Evolutionary conservation across 352 stramenopile genomes (phyloP), one percentile per base, ranked within the genome.

Genomic region (Phytophthora meadii): DNA sequence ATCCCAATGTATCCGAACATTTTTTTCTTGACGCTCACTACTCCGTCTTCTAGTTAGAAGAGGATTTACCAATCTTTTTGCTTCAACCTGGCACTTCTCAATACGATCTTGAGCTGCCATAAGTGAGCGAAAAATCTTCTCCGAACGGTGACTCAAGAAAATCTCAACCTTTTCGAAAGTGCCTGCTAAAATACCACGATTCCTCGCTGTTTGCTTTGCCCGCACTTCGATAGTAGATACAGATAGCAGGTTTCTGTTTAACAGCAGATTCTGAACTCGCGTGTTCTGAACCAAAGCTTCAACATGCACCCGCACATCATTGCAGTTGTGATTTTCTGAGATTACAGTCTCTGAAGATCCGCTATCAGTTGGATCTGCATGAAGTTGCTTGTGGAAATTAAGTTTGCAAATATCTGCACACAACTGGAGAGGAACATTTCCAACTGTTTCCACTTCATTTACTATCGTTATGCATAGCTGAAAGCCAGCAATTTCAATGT

Each of bases 401-500:
- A 70, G 4, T 15, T 61, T 51, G 8, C 44, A 51, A 45, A 76
- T 32, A 30, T 64, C 42, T 15, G 62, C 56, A 10, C 36, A 57
- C 24, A 69, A 61, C 34, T 70, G 62, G 11, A 76, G 19, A 28
- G 62, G 51, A 46, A 76, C 42, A 42, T 5, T 39, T 1, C 56
- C 56, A 1, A 68, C 10, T 24, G 19, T 42, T 11, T 72, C 55
- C 11, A 72, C 68, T 12, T 72, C 54, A 17, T 69, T 52, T 6
- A 76, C 62, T 47, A 76, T 7, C 22, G 48, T 65, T 15, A 72
- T 24, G 32, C 46, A 41, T 7, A 72, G 11, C 2, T 51, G 52
- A 27, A 76, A 53, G 3, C 17, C 42, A 28, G 22, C 54, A 15
- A 76, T 81, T 55, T 58, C 70, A 57, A 57, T 53, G n/a, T 72